Base-by-base conservation (phyloP, 2,329 filamentous ascomycete genomes). In the Nemania serpens region DNA sequence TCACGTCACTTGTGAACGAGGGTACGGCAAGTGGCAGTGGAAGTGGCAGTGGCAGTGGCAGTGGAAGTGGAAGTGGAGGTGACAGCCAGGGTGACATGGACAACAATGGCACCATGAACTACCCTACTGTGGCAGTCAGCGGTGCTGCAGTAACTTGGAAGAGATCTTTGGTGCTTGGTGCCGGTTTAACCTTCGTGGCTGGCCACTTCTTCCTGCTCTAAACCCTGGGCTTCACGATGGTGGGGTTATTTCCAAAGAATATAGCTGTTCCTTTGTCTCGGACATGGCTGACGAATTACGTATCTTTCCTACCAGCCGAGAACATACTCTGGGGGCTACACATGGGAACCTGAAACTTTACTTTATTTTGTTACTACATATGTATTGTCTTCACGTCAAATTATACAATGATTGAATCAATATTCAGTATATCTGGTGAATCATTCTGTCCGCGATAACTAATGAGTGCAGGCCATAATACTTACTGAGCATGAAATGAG, bases 151-250 rank as follows among this genome's bases (percentile, higher is more conserved):
- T 70, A 6, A 69, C 71, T 7, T 33, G 73, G 54, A 71, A 68
- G 67, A 66, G 67, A 43, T 69, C 70, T 17, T 57, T 75, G 52
- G 59, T 66, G 18, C 55, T 70, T 13, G 57, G 72, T 33, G 68
- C 66, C 20, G 69, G 69, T 42, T 52, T 74, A 34, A 70, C 68
- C 33, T 57, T 75, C 43, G 59, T 71, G 10, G 70, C 66, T 15
- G 72, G 65, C 5, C 70, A 68, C 25, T 67, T 73, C 62, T 58
- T 71, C 56, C 61, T 71, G 36, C 70, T 71, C 63, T 70, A 64
- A 64, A 68, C 2, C 56, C 64, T 57, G 46, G 20, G 64, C 42
- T 46, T 36, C 18, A 17, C 36, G 20, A 22, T 48, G 48, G 45
- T 45, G 52, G 25, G 33, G 11, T 6, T 20, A 37, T 39, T 12